These are phyloP conservation scores for Phytophthora nicotianae DNA, from an alignment of 352 stramenopile genomes.

Conservation along the genomic window DNA sequence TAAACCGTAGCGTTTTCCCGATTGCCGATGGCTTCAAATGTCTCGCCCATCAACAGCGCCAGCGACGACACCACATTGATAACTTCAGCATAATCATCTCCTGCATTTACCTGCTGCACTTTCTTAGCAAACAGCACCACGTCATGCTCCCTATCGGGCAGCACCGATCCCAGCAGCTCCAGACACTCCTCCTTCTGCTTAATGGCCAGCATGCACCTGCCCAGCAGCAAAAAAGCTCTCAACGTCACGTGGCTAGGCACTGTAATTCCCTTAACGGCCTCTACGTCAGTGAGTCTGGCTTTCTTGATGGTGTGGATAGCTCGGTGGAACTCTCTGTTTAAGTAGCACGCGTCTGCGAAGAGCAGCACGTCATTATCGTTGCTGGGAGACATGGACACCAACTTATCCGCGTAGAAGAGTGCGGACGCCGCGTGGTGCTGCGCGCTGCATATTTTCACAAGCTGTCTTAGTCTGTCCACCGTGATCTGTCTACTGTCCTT, in stretches of 20 bases:
- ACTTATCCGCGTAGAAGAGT: slow-evolving; percentile 85
- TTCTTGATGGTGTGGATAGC: slow-evolving; percentile 78
- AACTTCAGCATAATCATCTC: slow-evolving; percentile 27
- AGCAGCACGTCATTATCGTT: slow-evolving; percentile 66
- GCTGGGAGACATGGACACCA: slow-evolving; percentile 58
- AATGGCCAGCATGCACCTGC: slow-evolving; percentile 79
- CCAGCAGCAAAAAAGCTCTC: slow-evolving; percentile 59
- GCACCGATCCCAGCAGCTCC: slow-evolving; percentile 59
- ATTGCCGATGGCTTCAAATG: slow-evolving; percentile 84
- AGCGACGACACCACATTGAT: slow-evolving; percentile 85
- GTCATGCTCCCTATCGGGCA: slow-evolving; percentile 65
- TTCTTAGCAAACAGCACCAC: slow-evolving; percentile 60
- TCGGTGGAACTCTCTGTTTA: slow-evolving; percentile 72
- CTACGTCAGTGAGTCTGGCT: slow-evolving; percentile 44
- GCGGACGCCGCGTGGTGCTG: slow-evolving; percentile 60
- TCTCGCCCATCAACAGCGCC: slow-evolving; percentile 82
- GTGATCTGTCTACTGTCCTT: slow-evolving; percentile 8
- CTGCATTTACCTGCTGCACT: slow-evolving; percentile 35
- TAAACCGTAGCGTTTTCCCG: slow-evolving; percentile 80
- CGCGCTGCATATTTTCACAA: slow-evolving; percentile 53
- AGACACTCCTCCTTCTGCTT: slow-evolving; percentile 88
- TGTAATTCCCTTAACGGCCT: not conserved
- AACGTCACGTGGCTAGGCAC: slow-evolving; percentile 39
- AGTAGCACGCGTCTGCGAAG: slow-evolving; percentile 78
- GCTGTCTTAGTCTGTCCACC: slow-evolving; percentile 41